Conservation (phyloP, 805 yeast genomes). For the Zygosaccharomyces siamensis region DNA sequence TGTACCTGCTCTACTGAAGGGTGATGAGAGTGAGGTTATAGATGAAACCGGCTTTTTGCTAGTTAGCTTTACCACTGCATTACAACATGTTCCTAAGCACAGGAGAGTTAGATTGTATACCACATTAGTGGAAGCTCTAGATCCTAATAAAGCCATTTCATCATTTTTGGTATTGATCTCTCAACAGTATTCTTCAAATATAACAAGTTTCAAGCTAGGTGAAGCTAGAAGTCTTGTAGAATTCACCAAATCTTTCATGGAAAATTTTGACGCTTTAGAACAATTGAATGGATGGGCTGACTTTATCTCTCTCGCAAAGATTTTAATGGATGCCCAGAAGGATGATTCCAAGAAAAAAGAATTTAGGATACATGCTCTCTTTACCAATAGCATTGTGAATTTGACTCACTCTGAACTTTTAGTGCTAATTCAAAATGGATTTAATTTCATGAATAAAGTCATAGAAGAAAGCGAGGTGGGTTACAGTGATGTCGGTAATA, state of each 20-base stretch:
- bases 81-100: constrained; percentile 93
- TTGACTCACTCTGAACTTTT: constrained; percentile 46
- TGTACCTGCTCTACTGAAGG: constrained; percentile 75
- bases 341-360: constrained; percentile 38
- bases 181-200: constrained; percentile 60
- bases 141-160: constrained; percentile 61
- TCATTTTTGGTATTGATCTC: constrained; percentile 74
- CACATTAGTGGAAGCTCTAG: constrained; percentile 71
- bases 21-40: constrained; percentile 37
- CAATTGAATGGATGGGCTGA: constrained; percentile 54
- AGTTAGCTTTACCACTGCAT: constrained; percentile 89
- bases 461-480: constrained; percentile 37
- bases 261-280: constrained; percentile 60
- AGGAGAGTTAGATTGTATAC: constrained; percentile 83
- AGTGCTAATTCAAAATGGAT: constrained; percentile 45
- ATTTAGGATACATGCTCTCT: constrained; percentile 51
- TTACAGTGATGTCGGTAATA: constrained; percentile 24
- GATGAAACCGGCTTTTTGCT: constrained; percentile 80
- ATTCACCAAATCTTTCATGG: constrained; percentile 65
- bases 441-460: constrained; percentile 54
- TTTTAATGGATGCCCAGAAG: constrained; percentile 36
- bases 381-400: constrained; percentile 56
- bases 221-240: constrained; percentile 68
- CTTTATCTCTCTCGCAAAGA: constrained; percentile 40
- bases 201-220: constrained; percentile 50